phyloP scores from a whole-genome alignment of 2,329 filamentous ascomycete genomes.

The Sporothrix luriei region DNA sequence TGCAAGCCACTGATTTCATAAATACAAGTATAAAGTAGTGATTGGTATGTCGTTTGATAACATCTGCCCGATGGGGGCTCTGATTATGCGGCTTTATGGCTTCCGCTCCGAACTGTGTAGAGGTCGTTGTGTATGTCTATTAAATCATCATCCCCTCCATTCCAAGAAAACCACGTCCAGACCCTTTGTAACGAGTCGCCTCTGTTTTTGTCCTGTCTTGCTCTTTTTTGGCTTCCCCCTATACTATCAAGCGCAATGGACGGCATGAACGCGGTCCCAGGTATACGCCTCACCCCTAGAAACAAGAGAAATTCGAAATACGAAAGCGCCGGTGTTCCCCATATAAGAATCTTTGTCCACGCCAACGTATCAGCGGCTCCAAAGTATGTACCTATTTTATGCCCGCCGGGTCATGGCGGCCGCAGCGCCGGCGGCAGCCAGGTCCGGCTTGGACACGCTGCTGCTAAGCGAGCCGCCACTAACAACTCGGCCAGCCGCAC shows the following conservation, averaged over 20 bases:
- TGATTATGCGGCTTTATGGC: neutral
- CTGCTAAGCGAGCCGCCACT: slow-evolving; percentile 43
- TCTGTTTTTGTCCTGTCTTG: neutral
- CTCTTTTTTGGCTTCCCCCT: neutral
- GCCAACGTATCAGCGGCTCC: neutral
- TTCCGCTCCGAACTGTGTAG: neutral
- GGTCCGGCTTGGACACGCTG: slow-evolving; percentile 54
- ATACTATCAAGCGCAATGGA: neutral
- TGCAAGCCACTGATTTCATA: neutral
- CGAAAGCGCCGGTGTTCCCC: neutral
- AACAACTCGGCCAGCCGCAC: slow-evolving; percentile 58
- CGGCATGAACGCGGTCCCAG: neutral
- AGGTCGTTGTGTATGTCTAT: slow-evolving; percentile 4
- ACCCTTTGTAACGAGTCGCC: neutral
- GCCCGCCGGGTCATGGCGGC: slow-evolving; percentile 61
- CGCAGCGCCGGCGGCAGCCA: slow-evolving; percentile 61
- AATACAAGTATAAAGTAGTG: slow-evolving; percentile 1
- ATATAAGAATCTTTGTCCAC: neutral
- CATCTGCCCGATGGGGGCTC: slow-evolving; percentile 1
- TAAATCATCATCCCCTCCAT: slow-evolving; percentile 10
- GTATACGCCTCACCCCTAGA: neutral
- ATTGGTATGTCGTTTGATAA: slow-evolving; percentile 17
- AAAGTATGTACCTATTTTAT: slow-evolving; percentile 36
- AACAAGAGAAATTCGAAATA: neutral
- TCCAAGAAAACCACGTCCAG: slow-evolving; percentile 2